Conservation (phyloP, 768 basidiomycete genomes). For the Pulveroboletus sp. region DNA sequence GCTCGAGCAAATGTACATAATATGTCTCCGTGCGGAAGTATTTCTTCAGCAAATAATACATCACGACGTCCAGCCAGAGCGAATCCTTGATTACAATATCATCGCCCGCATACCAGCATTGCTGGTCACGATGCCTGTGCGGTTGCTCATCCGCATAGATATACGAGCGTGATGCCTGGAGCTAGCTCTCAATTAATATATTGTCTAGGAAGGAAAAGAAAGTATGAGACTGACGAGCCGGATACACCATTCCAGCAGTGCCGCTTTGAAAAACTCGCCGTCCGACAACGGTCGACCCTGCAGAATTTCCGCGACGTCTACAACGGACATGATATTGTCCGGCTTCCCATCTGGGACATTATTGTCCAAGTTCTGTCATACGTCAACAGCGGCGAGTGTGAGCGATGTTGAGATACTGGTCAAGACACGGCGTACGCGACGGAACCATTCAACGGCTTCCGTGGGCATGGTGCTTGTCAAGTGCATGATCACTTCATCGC, state of each 20-base stretch:
- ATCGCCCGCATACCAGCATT: not conserved
- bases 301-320: not conserved
- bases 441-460: not conserved
- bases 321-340: not conserved
- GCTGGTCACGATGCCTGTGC: not conserved
- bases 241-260: not conserved
- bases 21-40: not conserved
- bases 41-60: not conserved
- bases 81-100: not conserved
- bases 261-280: not conserved
- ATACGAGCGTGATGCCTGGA: not conserved
- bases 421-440: not conserved
- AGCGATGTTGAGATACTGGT: too few relatives aligned
- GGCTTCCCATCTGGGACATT: not conserved
- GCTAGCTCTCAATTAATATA: not conserved
- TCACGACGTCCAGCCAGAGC: not conserved
- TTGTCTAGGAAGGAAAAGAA: not conserved
- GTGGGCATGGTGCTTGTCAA: not conserved
- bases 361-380: not conserved
- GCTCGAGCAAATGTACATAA: slow-evolving; percentile 1
- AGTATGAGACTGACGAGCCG: not conserved
- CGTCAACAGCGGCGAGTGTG: not conserved
- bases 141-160: not conserved
- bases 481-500: not conserved
- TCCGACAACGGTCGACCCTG: not conserved